Evolutionary conservation across 2,329 filamentous ascomycete genomes (phyloP), one percentile per base, ranked within the genome.

Genomic region (Boeremia exigua): DNA sequence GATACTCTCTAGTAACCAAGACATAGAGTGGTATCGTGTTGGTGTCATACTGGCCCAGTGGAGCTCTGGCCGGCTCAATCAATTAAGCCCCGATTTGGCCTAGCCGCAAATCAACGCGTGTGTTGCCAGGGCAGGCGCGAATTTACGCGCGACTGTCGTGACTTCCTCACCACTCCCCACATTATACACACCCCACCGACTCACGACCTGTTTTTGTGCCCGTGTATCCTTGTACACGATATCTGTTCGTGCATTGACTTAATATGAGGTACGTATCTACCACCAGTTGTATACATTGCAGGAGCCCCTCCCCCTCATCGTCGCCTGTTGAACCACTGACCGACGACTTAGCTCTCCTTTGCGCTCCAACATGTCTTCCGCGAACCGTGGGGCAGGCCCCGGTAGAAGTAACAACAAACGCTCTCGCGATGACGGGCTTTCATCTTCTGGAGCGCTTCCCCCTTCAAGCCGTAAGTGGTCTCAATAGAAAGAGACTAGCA

Each of bases 341-440:
- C 70, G 55, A 70, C 65, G 44, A 42, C 15, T 28, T 72, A 96
- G 91, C 81, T 96, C 92, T 75, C 92, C 93, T 74, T 83, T 96
- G 58, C 88, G 89, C 76, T 84, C 87, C 66, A 92, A 88, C 78
- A 89, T 90, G 82, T 87, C 88, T 58, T 93, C 92, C 62, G 92
- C 88, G 68, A 96, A 96, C 78, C 87, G 91, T 65, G 91, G 91
- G 48, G 75, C 83, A 53, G 77, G 78, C 15, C 78, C 78, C 48
- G 67, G 79, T 60, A 82, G 78, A 62, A 78, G 82, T 59, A 81
- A 85, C 58, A 90, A 89, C 60, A 90, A 90, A 76, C 84, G 88
- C 67, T 81, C 82, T 32, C 82, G 87, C 77, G 87, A 89, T 66
- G 82, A 83, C 56, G 84, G 86, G 48, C 71, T 81, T 38, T 79